phyloP scores from a whole-genome alignment of 345 rosid genomes.

The Boechera retrofracta region DNA sequence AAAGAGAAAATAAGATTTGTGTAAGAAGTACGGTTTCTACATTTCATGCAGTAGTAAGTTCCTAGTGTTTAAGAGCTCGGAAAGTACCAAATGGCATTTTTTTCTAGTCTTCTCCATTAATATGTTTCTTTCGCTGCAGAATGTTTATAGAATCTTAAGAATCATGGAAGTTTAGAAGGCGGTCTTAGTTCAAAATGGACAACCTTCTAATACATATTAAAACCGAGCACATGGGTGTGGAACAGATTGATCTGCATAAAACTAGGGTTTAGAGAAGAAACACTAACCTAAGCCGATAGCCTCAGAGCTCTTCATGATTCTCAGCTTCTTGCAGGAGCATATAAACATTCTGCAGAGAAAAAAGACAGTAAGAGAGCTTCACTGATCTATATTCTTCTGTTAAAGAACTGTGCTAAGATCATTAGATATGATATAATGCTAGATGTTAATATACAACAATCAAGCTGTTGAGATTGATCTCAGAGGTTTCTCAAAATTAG shows the following conservation, averaged over 20 bases:
- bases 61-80: slow-evolving; percentile 24
- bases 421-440: background rate
- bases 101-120: slow-evolving; percentile 8
- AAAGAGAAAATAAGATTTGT: background rate
- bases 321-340: slow-evolving; percentile 66
- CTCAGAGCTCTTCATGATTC: slow-evolving; percentile 75
- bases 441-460: background rate
- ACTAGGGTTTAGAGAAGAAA: slow-evolving; percentile 26
- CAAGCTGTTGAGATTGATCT: slow-evolving; percentile 23
- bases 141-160: background rate
- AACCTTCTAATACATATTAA: slow-evolving; percentile 12
- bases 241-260: slow-evolving; percentile 11
- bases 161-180: background rate
- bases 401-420: background rate
- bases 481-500: slow-evolving; percentile 1
- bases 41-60: slow-evolving; percentile 9
- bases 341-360: slow-evolving; percentile 66
- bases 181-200: background rate
- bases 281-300: slow-evolving; percentile 68
- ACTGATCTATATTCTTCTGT: background rate
- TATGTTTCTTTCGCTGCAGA: background rate
- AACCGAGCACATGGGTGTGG: background rate
- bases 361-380: slow-evolving; percentile 24
- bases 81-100: slow-evolving; percentile 19
- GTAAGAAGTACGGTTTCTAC: slow-evolving; percentile 18